These are phyloP conservation scores for Trichoderma harzianum DNA, from an alignment of 2,329 filamentous ascomycete species.

Conservation along the genomic window DNA sequence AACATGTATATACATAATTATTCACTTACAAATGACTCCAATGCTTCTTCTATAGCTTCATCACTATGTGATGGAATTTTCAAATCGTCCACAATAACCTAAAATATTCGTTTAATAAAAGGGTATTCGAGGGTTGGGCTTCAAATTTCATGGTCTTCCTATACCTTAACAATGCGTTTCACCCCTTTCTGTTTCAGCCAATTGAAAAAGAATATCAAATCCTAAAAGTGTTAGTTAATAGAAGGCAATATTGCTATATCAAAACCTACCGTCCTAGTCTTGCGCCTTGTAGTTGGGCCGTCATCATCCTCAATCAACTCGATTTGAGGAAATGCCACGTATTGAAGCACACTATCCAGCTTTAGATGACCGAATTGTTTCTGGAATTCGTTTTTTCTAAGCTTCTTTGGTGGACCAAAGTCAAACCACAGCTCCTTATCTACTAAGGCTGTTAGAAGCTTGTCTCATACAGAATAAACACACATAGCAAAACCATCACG, in stretches of 20 bases:
- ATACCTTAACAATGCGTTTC: background rate
- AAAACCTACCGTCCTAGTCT: background rate
- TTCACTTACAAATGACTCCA: background rate
- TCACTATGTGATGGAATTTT: background rate
- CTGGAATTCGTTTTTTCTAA: background rate
- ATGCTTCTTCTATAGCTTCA: background rate
- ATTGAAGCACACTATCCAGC: background rate
- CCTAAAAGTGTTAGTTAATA: background rate
- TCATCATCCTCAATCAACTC: background rate
- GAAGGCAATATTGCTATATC: background rate
- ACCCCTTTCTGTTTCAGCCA: background rate
- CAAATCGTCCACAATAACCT: constrained; percentile 1
- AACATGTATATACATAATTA: background rate
- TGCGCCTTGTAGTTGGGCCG: background rate
- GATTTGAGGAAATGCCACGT: background rate
- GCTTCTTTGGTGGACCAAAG: background rate
- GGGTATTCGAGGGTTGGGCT: background rate
- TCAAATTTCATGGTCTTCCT: background rate
- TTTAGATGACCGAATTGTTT: background rate
- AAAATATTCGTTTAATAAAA: background rate
- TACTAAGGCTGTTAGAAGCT: background rate
- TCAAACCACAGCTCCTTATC: constrained; percentile 9
- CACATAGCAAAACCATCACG: background rate
- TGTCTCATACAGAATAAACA: background rate
- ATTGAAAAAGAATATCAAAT: background rate